Evolutionary conservation across 2,329 filamentous ascomycete genomes (phyloP), one percentile per base, ranked within the genome.

Genomic region (Tolypocladium sp.): DNA sequence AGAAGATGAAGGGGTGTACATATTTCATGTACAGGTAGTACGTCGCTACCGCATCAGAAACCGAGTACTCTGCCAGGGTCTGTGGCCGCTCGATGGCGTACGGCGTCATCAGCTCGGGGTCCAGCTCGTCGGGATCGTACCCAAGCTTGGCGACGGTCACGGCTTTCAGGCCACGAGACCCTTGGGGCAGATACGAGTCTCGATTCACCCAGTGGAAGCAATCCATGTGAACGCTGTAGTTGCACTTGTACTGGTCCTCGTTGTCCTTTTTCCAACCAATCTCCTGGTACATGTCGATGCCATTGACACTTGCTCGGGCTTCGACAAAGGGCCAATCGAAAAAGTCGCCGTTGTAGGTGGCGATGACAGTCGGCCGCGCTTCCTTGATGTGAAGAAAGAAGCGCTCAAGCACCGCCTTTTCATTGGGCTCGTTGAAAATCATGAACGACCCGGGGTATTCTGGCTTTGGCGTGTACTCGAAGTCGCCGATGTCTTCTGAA

Each of bases 1-100:
- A 97, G 81, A 99, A 99, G 72, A 99, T 94, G 78, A 99, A 99
- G 4, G 94, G 94, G 72, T 99, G 94, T n/a, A 99, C 91, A 73
- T 99, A 99, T 87, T 99, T 99, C 95, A 99, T 99, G 81, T 99
- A 99, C 62, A 99, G 79, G 70, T 99, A 99, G 72, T 99, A 99
- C 0, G 94, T 99, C 27, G 94, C 94, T 56, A 99, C 94, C 12
- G 95, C 95, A 80, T 99, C 95, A 68, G 95, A 99, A 52, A 99
- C 94, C 0, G 95, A 99, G 76, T 99, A 99, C 69, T 99, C 94
- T 10, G 94, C 93, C 57, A 99, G 79, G 0, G 91, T 96, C 71
- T 99, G 94, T 0, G 94, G 94, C 64, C 91, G 83, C 75, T 99
- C 94, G 61, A 80, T 86, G 20, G 94, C 94, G 83, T 88, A 90